Evolutionary conservation across 1,284 basidiomycete genomes (phyloP), one percentile per base, ranked within the genome.

Genomic region (Macrocybe sp.): DNA sequence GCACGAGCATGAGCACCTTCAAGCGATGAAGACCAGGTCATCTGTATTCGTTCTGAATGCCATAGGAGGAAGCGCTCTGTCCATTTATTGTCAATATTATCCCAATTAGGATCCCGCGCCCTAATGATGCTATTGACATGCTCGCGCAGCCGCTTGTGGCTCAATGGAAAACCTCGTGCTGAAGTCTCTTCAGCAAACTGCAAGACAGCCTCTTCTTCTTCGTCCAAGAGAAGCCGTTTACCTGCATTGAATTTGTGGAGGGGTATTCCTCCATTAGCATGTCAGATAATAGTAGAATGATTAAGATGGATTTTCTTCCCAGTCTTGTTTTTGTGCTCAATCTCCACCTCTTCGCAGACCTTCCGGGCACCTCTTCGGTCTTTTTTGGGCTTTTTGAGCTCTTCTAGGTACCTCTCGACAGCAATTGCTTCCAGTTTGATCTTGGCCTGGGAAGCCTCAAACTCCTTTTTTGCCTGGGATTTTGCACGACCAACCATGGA

Each of bases 81-180:
- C 69, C 70, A 75, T 31, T 67, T 55, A 40, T 60, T 54, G 2
- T 70, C 69, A 11, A 74, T 61, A 32, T 66, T 63, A 9, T 41
- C 37, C 5, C 48, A 22, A 22, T 45, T 4, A 64, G 64, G 51
- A 71, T 73, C 4, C 4, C 57, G 47, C 6, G 56, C 63, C 6
- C 46, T 37, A 5, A 56, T 48, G 22, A 72, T 63, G 2, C 54
- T 47, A 47, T 72, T 60, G n/a, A 63, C 66, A 51, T 54, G 47
- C 39, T 68, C 62, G 49, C 62, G 62, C 1, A 72, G 53, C 4
- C 56, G 29, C 32, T 34, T 30, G 32, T 44, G 41, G 41, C 41
- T 44, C 28, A 44, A 34, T 31, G 41, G 41, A 44, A 44, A 44
- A 31, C 41, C 41, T 32, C 31, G 39, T 30, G 31, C 39, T 41